Conservation (phyloP, 164 flowering plant genomes). For the Houttuynia cordata region DNA sequence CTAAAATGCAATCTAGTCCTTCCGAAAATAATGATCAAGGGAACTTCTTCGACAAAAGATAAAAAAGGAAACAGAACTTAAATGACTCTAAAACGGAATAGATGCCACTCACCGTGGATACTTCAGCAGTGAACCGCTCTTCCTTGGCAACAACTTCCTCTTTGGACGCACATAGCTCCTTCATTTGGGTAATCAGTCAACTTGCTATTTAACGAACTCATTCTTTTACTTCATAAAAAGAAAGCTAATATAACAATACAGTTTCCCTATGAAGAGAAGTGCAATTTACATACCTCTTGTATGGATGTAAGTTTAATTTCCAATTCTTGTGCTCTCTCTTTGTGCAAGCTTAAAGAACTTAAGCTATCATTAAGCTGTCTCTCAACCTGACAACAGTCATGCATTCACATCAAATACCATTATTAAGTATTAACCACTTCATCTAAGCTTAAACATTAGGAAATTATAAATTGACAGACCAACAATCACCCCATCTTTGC, state of each 20-base stretch:
- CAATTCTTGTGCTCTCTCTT: slow-evolving; percentile 60
- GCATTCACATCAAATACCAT: not conserved
- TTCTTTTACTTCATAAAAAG: not conserved
- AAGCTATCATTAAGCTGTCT: slow-evolving; percentile 49
- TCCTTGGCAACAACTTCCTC: slow-evolving; percentile 58
- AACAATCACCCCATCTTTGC: too few relatives aligned
- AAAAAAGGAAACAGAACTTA: too few relatives aligned
- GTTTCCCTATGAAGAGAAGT: not conserved
- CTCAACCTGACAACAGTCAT: slow-evolving; percentile 38
- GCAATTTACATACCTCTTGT: slow-evolving; percentile 40
- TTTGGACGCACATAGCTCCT: slow-evolving; percentile 64
- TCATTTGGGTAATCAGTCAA: slow-evolving; percentile 1
- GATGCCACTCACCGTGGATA: slow-evolving; percentile 50
- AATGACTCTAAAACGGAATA: not conserved
- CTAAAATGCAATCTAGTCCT: too few relatives aligned
- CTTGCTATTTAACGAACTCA: not conserved
- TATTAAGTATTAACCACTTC: not conserved
- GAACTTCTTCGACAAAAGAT: too few relatives aligned
- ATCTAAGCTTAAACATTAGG: too few relatives aligned
- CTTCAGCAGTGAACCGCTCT: slow-evolving; percentile 53
- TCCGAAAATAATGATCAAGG: too few relatives aligned
- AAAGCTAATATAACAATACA: slow-evolving; percentile 3
- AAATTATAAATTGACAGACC: not conserved
- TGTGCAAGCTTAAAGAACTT: slow-evolving; percentile 47
- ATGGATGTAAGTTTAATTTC: slow-evolving; percentile 50